Conservation (phyloP, 2,329 filamentous ascomycete species). For the Scedosporium boydii region DNA sequence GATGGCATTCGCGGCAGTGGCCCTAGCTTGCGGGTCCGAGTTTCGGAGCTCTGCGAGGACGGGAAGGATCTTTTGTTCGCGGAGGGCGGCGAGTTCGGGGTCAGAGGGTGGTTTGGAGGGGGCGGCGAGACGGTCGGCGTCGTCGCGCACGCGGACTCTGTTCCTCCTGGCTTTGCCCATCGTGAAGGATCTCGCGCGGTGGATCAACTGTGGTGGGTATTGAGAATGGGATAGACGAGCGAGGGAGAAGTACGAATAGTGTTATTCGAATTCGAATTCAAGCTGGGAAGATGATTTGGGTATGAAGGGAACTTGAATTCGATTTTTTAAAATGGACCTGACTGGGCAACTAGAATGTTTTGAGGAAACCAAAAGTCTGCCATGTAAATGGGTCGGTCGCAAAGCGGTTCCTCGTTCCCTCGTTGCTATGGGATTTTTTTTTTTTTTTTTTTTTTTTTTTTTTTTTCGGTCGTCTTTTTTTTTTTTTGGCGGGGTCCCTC, state of each 20-base stretch:
- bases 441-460: background rate
- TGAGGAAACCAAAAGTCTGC: background rate
- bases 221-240: no score
- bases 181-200: conserved; percentile 3
- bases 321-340: no score
- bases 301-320: no score
- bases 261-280: no score
- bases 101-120: conserved; percentile 51
- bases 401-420: background rate
- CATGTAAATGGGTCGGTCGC: background rate
- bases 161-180: conserved; percentile 55
- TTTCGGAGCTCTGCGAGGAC: conserved; percentile 51
- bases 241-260: no score
- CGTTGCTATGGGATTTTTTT: background rate
- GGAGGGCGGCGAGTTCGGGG: conserved; percentile 52
- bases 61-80: conserved; percentile 54
- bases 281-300: no score
- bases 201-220: background rate
- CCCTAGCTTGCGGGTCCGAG: conserved; percentile 48
- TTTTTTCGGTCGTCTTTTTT: no score
- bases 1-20: conserved; percentile 48
- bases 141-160: conserved; percentile 35
- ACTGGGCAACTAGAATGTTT: no score
- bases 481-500: no score
- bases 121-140: conserved; percentile 47